A percentile compares a stretch with the other conserved stretches of the same genome.
Conservation (phyloP, 2,329 filamentous ascomycete species). For the Lasiodiplodia sp. region DNA sequence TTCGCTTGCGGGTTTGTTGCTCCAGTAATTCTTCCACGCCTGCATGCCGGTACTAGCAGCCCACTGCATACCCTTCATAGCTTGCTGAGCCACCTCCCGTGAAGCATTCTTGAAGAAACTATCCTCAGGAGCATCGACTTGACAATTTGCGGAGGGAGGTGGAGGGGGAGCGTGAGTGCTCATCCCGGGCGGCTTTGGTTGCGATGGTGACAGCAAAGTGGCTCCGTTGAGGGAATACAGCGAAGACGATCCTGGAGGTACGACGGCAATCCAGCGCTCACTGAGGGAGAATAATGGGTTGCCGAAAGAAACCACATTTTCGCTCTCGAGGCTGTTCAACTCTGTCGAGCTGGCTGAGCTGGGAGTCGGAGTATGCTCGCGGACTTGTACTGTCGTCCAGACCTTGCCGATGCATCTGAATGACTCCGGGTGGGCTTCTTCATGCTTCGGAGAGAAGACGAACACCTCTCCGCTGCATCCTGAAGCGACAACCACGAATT, state of each 20-base stretch:
- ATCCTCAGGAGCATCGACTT: slow-evolving; percentile 76
- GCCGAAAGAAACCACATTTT: slow-evolving; percentile 52
- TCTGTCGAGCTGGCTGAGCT: slow-evolving; percentile 46
- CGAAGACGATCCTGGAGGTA: slow-evolving; percentile 74
- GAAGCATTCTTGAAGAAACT: slow-evolving; percentile 78
- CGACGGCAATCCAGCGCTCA: slow-evolving; percentile 79
- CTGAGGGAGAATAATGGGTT: slow-evolving; percentile 73
- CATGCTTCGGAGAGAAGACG: slow-evolving; percentile 61
- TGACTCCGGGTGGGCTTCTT: slow-evolving; percentile 33
- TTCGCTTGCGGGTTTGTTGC: slow-evolving; percentile 51
- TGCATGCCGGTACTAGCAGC: slow-evolving; percentile 78
- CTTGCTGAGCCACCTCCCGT: slow-evolving; percentile 79
- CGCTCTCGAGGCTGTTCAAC: slow-evolving; percentile 43
- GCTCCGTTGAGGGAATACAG: slow-evolving; percentile 73
- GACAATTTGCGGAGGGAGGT: slow-evolving; percentile 70
- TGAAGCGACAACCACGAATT: slow-evolving; percentile 77
- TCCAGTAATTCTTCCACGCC: slow-evolving; percentile 81
- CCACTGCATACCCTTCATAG: slow-evolving; percentile 78
- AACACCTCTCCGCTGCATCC: slow-evolving; percentile 87
- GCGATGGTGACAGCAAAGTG: slow-evolving; percentile 60
- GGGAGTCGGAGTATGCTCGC: slow-evolving; percentile 44
- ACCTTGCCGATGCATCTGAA: slow-evolving; percentile 83
- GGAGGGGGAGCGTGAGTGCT: slow-evolving; percentile 72
- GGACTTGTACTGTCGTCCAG: slow-evolving; percentile 82
- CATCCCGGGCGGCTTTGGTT: slow-evolving; percentile 62